phyloP scores from a whole-genome alignment of 306 rosid genomes.

The Cajanus cajan region DNA sequence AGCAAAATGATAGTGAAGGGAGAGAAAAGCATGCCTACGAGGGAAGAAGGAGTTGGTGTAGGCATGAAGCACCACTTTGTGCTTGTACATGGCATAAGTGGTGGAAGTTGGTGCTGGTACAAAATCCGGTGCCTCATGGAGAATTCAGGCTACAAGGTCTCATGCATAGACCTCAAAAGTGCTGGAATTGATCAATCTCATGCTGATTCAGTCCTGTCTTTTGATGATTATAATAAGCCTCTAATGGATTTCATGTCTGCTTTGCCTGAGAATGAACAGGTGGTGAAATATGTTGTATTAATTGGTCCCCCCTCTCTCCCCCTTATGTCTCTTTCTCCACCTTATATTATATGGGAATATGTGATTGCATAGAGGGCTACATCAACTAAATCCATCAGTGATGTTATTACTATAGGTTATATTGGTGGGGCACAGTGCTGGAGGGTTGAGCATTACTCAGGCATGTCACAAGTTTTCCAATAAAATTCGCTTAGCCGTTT shows the following conservation, averaged over 20 bases:
- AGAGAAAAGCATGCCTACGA: slow-evolving; percentile 32
- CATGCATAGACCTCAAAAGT: slow-evolving; percentile 81
- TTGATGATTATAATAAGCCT: slow-evolving; percentile 83
- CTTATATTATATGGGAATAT: neutral
- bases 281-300: neutral
- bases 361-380: neutral
- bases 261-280: slow-evolving; percentile 80
- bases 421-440: slow-evolving; percentile 94
- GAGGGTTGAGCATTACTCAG: slow-evolving; percentile 80
- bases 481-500: slow-evolving; percentile 67
- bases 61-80: slow-evolving; percentile 68
- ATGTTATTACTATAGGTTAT: slow-evolving; percentile 50
- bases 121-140: slow-evolving; percentile 87
- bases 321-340: slow-evolving; percentile 15
- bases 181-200: slow-evolving; percentile 69
- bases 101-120: slow-evolving; percentile 97
- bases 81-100: slow-evolving; percentile 81
- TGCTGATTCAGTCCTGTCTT: slow-evolving; percentile 60
- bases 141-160: slow-evolving; percentile 79
- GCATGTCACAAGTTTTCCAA: slow-evolving; percentile 67
- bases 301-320: neutral
- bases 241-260: slow-evolving; percentile 64
- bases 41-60: slow-evolving; percentile 29
- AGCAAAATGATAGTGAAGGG: slow-evolving; percentile 27
- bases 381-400: neutral